phyloP scores from a whole-genome alignment of 805 yeast species.

The Myxozyma nipponensis region DNA sequence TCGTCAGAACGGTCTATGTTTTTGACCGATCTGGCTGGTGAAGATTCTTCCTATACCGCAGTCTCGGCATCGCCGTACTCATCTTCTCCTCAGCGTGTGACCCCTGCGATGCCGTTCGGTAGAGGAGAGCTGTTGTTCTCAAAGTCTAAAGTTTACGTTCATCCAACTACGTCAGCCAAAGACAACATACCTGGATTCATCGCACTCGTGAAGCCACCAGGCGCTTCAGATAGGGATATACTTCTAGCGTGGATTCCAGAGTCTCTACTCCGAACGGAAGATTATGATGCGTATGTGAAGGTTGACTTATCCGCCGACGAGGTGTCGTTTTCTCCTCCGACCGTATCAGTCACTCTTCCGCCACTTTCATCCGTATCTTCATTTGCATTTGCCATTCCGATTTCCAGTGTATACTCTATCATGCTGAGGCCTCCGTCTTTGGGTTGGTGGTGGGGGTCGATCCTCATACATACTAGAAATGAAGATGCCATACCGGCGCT shows the following conservation, averaged over 20 bases:
- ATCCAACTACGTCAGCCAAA: slow-evolving; percentile 65
- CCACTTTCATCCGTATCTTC: slow-evolving; percentile 50
- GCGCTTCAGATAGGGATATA: slow-evolving; percentile 48
- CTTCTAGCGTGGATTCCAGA: slow-evolving; percentile 65
- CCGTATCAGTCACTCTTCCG: slow-evolving; percentile 49
- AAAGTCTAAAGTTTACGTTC: slow-evolving; percentile 62
- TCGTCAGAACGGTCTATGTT: neutral
- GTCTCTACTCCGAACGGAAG: slow-evolving; percentile 44
- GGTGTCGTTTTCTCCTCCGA: slow-evolving; percentile 24
- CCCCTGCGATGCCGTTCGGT: slow-evolving; percentile 4
- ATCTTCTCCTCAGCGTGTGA: slow-evolving; percentile 1
- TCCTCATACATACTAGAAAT: slow-evolving; percentile 62
- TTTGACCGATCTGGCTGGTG: neutral
- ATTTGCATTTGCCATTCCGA: slow-evolving; percentile 64
- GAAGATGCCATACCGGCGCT: slow-evolving; percentile 71
- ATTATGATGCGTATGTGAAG: slow-evolving; percentile 44
- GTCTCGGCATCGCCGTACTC: neutral
- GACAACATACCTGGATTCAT: slow-evolving; percentile 82
- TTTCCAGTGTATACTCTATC: slow-evolving; percentile 65
- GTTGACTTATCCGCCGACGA: slow-evolving; percentile 47
- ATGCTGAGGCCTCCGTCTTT: slow-evolving; percentile 79
- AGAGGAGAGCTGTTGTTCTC: slow-evolving; percentile 37
- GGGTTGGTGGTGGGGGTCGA: slow-evolving; percentile 91
- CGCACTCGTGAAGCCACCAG: slow-evolving; percentile 55
- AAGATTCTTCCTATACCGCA: neutral